Conservation (phyloP, 2,329 filamentous ascomycete species). For the Diatrype stigma region DNA sequence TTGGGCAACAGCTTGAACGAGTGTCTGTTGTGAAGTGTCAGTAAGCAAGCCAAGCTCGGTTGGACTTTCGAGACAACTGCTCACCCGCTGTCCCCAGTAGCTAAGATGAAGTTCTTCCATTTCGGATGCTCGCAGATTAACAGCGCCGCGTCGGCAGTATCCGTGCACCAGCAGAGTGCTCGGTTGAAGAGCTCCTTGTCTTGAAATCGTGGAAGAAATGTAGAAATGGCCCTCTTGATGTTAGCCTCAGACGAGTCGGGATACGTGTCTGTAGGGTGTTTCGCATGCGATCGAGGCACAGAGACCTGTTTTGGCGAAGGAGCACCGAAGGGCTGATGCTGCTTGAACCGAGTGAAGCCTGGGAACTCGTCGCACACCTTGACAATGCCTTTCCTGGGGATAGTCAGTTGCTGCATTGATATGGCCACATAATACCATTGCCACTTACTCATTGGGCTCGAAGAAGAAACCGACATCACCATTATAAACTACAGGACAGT, state of each 20-base stretch:
- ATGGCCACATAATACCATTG: background rate
- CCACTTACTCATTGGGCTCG: conserved; percentile 36
- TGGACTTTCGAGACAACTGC: conserved; percentile 4
- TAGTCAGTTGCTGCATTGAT: conserved; percentile 2
- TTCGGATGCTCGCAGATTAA: conserved; percentile 31
- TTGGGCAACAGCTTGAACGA: conserved; percentile 42
- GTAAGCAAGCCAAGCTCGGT: conserved; percentile 1
- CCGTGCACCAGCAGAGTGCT: conserved; percentile 32
- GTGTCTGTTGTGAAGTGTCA: conserved; percentile 29
- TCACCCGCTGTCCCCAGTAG: conserved; percentile 43
- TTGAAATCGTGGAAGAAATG: conserved; percentile 26
- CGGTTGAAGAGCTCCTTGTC: conserved; percentile 27
- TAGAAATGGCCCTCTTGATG: conserved; percentile 25
- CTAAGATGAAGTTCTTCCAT: conserved; percentile 43
- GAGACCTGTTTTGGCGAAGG: conserved; percentile 23
- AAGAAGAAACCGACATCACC: conserved; percentile 46
- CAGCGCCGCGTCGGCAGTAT: conserved; percentile 29
- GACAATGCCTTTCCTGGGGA: conserved; percentile 25
- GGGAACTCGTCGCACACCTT: conserved; percentile 36
- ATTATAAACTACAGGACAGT: conserved; percentile 41
- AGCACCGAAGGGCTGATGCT: conserved; percentile 30
- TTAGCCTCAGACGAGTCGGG: conserved; percentile 28
- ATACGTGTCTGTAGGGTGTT: conserved; percentile 33
- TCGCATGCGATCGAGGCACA: conserved; percentile 32
- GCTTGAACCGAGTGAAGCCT: conserved; percentile 33